These are phyloP conservation scores for Dryas drummondii DNA, from an alignment of 306 rosid genomes.

Conservation along the genomic window DNA sequence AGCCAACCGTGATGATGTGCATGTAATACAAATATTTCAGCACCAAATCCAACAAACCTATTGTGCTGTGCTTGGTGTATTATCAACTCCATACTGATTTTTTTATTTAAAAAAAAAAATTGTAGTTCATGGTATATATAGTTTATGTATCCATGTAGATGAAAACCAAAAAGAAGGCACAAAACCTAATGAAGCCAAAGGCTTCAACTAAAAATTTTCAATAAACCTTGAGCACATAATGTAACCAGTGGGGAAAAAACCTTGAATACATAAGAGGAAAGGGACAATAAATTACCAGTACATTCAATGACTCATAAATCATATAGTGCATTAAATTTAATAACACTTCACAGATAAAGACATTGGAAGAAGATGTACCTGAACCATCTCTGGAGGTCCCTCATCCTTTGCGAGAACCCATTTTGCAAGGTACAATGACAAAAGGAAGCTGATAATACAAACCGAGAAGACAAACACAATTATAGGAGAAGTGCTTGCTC, in stretches of 20 bases:
- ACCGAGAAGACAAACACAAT: slow-evolving; percentile 82
- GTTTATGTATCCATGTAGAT: background rate
- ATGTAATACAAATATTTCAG: background rate
- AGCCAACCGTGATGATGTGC: background rate
- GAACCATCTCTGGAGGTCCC: slow-evolving; percentile 97
- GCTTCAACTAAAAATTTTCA: background rate
- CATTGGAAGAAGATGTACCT: slow-evolving; percentile 56
- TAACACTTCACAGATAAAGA: slow-evolving; percentile 16
- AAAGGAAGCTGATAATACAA: slow-evolving; percentile 88
- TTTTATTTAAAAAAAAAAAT: background rate
- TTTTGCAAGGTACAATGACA: slow-evolving; percentile 67
- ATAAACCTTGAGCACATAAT: too few relatives aligned
- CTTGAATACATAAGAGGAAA: background rate
- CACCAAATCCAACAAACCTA: background rate
- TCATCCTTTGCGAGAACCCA: slow-evolving; percentile 99
- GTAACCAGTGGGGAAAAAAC: too few relatives aligned
- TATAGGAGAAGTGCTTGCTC: slow-evolving; percentile 87
- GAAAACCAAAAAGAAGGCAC: background rate
- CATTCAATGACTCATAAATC: background rate
- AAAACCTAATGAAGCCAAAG: background rate
- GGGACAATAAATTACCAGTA: background rate
- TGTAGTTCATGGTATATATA: background rate
- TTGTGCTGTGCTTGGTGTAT: background rate
- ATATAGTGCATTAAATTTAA: background rate
- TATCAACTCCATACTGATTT: background rate